Evolutionary conservation across 257 asterid species (phyloP), one percentile per base, ranked within the genome.

Genomic region (Nicotiana tabacum): DNA sequence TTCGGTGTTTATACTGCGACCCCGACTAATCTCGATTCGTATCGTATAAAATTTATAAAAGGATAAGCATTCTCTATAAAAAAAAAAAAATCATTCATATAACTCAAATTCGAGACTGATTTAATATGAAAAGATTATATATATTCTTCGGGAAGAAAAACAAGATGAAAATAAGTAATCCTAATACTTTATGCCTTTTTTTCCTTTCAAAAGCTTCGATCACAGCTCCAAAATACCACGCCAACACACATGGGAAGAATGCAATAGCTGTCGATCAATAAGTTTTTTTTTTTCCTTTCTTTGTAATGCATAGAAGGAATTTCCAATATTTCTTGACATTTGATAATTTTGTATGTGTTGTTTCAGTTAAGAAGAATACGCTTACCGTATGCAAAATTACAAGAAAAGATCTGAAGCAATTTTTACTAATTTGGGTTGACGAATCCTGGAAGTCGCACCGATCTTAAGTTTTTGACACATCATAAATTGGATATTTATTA

Each of bases 181-280:
- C 9, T 39, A 69, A 39, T 39, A 39, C 33, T 18, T 37, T 69
- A 69, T 39, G 11, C 33, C 56, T 2, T 16, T 8, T 5, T n/a
- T 0, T 0, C 5, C 17, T 17, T 43, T 3, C n/a, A 70, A 43
- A 53, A 70, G 35, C 58, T 70, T 43, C 78, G 5, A 43, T 43
- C n/a, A 43, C 48, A 32, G 77, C 43, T 30, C 74, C 66, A 56
- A 76, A 61, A 39, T 74, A 74, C 81, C 84, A 57, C 37, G 77
- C 84, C 4, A 57, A 68, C 80, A 83, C 87, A 58, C 83, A 60
- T 83, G 85, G 82, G 85, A 37, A 66, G 82, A 82, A 81, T 87
- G 77, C 66, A 82, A 78, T 64, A 83, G 60, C n/a, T 5, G 4
- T 39, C 57, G 4, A 69, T 69, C 77, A 10, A 10, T 18, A 70